phyloP scores from a whole-genome alignment of 352 stramenopile species.

The Pythium sukuiense region DNA sequence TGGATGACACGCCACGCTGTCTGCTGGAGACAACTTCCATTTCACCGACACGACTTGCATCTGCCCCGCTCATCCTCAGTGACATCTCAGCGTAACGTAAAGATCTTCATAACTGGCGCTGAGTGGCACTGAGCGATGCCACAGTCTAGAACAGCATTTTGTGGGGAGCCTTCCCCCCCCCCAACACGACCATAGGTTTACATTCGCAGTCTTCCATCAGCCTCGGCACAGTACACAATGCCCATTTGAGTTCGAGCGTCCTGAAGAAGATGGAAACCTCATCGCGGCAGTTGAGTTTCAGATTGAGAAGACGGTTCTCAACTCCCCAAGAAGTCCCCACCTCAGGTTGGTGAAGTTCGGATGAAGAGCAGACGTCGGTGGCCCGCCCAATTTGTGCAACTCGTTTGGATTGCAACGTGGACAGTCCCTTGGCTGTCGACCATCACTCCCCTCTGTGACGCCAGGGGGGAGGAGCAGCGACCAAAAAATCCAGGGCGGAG shows the following conservation, averaged over 20 bases:
- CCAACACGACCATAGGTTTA: background rate
- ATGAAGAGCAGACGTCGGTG: no score
- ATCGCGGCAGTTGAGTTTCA: no score
- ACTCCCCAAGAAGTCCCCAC: no score
- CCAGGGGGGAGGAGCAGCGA: background rate
- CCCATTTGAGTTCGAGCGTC: no score
- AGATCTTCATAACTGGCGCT: background rate
- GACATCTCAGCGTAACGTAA: background rate
- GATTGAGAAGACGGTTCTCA: no score
- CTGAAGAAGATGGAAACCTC: no score
- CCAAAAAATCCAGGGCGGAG: background rate
- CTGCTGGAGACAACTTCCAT: background rate
- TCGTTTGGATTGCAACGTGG: background rate
- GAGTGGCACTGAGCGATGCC: background rate
- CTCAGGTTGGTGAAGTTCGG: no score
- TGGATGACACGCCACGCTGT: background rate
- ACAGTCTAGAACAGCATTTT: background rate
- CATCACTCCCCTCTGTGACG: constrained; percentile 2
- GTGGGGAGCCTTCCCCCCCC: background rate
- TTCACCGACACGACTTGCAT: constrained; percentile 1
- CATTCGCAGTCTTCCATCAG: no score
- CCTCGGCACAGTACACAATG: no score
- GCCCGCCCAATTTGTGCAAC: background rate
- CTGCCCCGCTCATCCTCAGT: background rate
- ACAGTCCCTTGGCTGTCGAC: background rate